A percentile compares a stretch with the other conserved stretches of the same genome.
phyloP scores from a whole-genome alignment of 192 early-diverging fungal genomes.

The Obelidium mucronatum region DNA sequence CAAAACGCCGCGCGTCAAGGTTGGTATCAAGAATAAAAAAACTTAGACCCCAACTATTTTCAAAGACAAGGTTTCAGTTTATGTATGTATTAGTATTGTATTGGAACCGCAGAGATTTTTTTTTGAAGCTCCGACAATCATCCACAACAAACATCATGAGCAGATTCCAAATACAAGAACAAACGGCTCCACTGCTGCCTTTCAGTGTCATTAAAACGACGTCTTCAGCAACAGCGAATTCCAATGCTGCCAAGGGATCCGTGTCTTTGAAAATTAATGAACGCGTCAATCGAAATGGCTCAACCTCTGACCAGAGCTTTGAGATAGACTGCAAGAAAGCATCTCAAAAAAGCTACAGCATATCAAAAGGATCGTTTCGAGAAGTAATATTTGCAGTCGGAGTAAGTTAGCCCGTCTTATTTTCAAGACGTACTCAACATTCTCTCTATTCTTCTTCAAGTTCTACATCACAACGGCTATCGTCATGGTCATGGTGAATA shows the following conservation, averaged over 20 bases:
- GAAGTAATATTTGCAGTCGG: constrained; percentile 16
- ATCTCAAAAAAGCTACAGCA: background rate
- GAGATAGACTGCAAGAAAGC: background rate
- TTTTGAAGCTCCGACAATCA: background rate
- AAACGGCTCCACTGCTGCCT: background rate
- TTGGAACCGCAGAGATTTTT: no score
- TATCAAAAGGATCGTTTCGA: background rate
- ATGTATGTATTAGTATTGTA: no score
- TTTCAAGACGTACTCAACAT: background rate
- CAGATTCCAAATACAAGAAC: background rate
- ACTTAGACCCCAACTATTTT: no score
- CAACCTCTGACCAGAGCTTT: background rate
- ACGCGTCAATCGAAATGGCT: background rate
- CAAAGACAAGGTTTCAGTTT: no score
- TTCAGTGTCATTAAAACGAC: background rate
- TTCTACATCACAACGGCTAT: constrained; percentile 48
- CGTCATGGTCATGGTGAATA: constrained; percentile 51
- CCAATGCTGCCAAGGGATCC: background rate
- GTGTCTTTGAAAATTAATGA: background rate
- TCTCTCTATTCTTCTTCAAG: background rate
- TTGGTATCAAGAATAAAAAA: no score
- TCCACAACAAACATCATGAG: background rate
- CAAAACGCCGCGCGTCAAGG: no score
- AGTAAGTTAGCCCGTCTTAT: background rate
- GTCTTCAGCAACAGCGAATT: background rate